Percentiles rank a stretch among this genome's conserved stretches.
These are phyloP conservation scores for Saitozyma sp. DNA, from an alignment of 768 basidiomycete species.

Conservation along the genomic window DNA sequence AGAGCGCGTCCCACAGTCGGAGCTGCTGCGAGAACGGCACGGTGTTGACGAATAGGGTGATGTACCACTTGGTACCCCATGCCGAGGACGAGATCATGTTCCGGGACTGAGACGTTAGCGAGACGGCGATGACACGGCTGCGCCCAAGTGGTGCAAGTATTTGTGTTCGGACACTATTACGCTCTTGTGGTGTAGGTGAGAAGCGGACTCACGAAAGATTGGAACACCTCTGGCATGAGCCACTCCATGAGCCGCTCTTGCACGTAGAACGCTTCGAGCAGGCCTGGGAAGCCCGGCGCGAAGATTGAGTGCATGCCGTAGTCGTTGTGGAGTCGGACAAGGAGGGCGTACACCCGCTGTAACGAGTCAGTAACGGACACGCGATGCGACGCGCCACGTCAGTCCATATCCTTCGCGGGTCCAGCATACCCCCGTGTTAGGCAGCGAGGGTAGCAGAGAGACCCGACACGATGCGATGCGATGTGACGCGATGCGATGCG, in stretches of 20 bases:
- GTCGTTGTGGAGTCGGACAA: conserved; percentile 83
- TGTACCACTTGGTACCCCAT: conserved; percentile 99
- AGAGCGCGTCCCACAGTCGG: conserved; percentile 89
- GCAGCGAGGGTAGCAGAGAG: not conserved
- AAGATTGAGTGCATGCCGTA: conserved; percentile 88
- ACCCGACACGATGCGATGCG: too few species aligned
- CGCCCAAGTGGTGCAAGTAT: too few species aligned
- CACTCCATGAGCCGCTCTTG: conserved; percentile 85
- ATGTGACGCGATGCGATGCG: too few species aligned
- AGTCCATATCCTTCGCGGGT: not conserved
- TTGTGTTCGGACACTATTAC: too few species aligned
- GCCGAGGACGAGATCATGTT: conserved; percentile 90
- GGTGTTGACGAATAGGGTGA: conserved; percentile 92
- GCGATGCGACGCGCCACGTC: not conserved
- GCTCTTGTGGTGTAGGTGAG: too few species aligned
- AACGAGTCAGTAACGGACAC: not conserved
- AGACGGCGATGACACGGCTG: too few species aligned
- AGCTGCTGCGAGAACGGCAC: conserved; percentile 94
- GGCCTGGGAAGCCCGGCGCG: conserved; percentile 89
- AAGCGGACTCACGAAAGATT: conserved; percentile 63
- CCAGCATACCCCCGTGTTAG: not conserved
- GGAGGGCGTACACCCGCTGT: conserved; percentile 71
- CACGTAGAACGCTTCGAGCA: conserved; percentile 92
- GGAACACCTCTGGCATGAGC: conserved; percentile 86
- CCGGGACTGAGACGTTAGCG: conserved; percentile 58